These are phyloP conservation scores for Lepiota subincarnata DNA, from an alignment of 768 basidiomycete species.

Conservation along the genomic window DNA sequence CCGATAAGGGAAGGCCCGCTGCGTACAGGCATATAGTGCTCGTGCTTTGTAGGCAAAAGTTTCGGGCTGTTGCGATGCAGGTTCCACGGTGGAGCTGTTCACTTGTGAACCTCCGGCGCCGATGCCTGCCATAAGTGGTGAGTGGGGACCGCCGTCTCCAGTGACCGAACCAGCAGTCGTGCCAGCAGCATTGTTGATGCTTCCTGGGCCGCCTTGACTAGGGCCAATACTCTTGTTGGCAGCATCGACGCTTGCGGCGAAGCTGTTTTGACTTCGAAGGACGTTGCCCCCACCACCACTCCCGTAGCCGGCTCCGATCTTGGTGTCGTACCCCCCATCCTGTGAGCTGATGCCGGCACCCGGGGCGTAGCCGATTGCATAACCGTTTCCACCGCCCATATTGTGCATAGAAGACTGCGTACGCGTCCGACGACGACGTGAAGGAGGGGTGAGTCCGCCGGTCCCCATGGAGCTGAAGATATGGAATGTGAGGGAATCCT, in stretches of 20 bases:
- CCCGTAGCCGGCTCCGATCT: constrained; percentile 46
- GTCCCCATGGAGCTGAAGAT: constrained; percentile 87
- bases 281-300: constrained; percentile 47
- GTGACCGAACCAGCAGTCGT: constrained; percentile 34
- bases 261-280: constrained; percentile 51
- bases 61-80: constrained; percentile 31
- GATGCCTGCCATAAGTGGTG: constrained; percentile 66
- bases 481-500: constrained; percentile 81
- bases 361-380: constrained; percentile 57
- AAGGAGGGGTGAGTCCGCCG: constrained; percentile 78
- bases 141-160: constrained; percentile 49
- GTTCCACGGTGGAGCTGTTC: constrained; percentile 20
- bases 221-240: constrained; percentile 31
- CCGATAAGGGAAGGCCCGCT: constrained; percentile 13
- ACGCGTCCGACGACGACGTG: constrained; percentile 72
- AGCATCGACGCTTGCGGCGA: constrained; percentile 41
- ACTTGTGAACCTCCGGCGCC: constrained; percentile 48
- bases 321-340: constrained; percentile 60
- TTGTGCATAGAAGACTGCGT: constrained; percentile 58
- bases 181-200: constrained; percentile 46
- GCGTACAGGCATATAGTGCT: constrained; percentile 84
- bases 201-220: constrained; percentile 41
- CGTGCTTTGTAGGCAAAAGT: constrained; percentile 72
- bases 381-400: constrained; percentile 58
- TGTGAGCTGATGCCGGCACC: constrained; percentile 69